Base-by-base conservation (phyloP, 768 basidiomycete species). In the Mycena vitilis region DNA sequence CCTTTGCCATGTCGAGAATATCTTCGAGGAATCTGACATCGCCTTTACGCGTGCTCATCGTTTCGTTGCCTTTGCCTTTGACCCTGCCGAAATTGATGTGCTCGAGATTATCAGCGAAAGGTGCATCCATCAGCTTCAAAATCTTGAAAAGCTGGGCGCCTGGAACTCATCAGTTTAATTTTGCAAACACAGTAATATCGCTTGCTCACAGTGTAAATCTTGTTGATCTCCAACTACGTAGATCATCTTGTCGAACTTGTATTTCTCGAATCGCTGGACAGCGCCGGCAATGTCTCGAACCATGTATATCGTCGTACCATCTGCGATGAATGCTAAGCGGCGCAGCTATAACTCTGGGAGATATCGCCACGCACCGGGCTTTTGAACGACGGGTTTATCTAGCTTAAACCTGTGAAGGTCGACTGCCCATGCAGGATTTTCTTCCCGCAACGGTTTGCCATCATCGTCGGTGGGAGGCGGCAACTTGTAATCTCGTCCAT, bases 271-370 rank as follows among this genome's bases (percentile, higher is more conserved):
- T 61, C 92, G 87, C 78, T 92, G 89, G 65, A 86, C 84, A 2
- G 92, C 91, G 6, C 88, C 93, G 56, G 87, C 92, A 54, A 94
- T 89, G 75, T 94, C 92, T 18, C 92, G 88, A 8, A 89, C 89
- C 53, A 92, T 84, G 77, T 92, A 92, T 49, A 82, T 82, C 15
- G 79, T 75, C 3, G 81, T 82, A 16, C 83, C 83, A 61, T 84
- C 83, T 83, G 38, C 10, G 69, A 34, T 23, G 15, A 38, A n/a
- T 6, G 1, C 16, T 42, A 40, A 8, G 44, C 40, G 45, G 3
- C 20, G 3, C 45, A 20, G 4, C 4, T 30, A 30, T 18, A n/a
- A 59, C 10, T 30, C 30, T 18, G 13, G 18, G 13, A 36, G 20
- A 38, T 8, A 20, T 3, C 13, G 30, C 16, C 42, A 22, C 56